Base-by-base conservation (phyloP, 352 stramenopile genomes). In the Lagenidium sp. region DNA sequence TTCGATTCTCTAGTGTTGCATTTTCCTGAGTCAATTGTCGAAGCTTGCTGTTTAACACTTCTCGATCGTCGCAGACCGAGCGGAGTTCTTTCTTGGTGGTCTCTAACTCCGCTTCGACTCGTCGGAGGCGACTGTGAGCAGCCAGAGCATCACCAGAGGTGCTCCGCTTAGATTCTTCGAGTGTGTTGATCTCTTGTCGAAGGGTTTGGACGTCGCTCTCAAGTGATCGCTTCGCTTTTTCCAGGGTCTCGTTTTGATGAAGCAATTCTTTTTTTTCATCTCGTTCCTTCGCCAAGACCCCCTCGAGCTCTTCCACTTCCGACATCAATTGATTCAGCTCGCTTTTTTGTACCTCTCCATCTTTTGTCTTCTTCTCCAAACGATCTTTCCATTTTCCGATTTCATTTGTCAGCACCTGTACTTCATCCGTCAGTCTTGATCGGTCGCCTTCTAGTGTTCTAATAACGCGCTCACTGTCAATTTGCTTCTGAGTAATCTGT, bases 251-350 rank as follows among this genome's bases (percentile, higher is more conserved):
- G 8, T 55, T 60, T 16, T 54, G 43, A 0, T 32, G 18, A 22
- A 41, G 19, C 4, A 59, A 4, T 1, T 71, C 60, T 40, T 44
- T 41, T 32, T 65, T 58, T 36, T 67, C 57, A 6, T 65, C 48
- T 18, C 45, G 39, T 26, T 70, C 54, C 16, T 49, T 53, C 2
- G 21, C 52, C 1, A 73, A 30, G 20, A 41, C 26, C 13, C 41
- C 38, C 20, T 72, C 55, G 10, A 60, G 77, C 65, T 24, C 64
- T 60, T 15, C 78, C 68, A 11, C 59, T 44, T 55, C 47, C 22
- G 59, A 36, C 35, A 49, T 28, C 7, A 45, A 56, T 35, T n/a
- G n/a, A n/a, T n/a, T n/a, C 32, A 39, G 36, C 21, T 60, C 41
- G 2, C 35, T 19, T 18, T 41, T 52, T 21, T 61, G 41, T 18